These are phyloP conservation scores for Apophysomyces elegans DNA, from an alignment of 371 early-diverging fungal species.

Conservation along the genomic window DNA sequence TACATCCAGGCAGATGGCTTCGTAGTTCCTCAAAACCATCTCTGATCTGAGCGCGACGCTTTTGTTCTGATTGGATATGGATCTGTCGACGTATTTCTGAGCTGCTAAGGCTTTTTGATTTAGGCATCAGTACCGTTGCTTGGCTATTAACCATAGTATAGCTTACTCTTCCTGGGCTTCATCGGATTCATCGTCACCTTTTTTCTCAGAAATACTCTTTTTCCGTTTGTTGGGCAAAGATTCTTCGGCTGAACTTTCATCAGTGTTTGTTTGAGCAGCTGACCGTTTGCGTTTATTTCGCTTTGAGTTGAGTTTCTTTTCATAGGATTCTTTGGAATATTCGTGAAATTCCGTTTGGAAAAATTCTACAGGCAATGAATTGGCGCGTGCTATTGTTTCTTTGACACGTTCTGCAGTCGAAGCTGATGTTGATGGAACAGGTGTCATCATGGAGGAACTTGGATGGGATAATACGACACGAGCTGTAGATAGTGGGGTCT, in stretches of 20 bases:
- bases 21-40: constrained; percentile 59
- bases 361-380: constrained; percentile 52
- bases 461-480: constrained; percentile 6
- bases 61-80: constrained; percentile 60
- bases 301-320: constrained; percentile 50
- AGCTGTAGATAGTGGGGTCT: neutral
- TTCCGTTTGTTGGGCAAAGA: constrained; percentile 27
- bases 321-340: constrained; percentile 54
- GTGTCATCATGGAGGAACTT: constrained; percentile 15
- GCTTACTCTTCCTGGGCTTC: constrained; percentile 26
- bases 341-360: constrained; percentile 55
- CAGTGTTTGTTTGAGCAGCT: constrained; percentile 12
- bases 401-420: constrained; percentile 49
- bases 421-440: constrained; percentile 25
- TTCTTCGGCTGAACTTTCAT: constrained; percentile 16
- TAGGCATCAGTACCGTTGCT: too few relatives aligned
- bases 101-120: constrained; percentile 18
- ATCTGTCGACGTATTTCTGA: constrained; percentile 57
- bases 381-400: constrained; percentile 52
- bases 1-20: constrained; percentile 55
- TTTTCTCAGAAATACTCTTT: constrained; percentile 26
- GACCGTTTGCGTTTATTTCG: constrained; percentile 49
- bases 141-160: neutral
- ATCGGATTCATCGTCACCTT: constrained; percentile 18
- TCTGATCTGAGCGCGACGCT: constrained; percentile 56